Percentiles rank a stretch among this genome's conserved stretches.
Evolutionary conservation across 192 early-diverging fungal genomes (phyloP).

Genomic region (Podila epicladia): DNA sequence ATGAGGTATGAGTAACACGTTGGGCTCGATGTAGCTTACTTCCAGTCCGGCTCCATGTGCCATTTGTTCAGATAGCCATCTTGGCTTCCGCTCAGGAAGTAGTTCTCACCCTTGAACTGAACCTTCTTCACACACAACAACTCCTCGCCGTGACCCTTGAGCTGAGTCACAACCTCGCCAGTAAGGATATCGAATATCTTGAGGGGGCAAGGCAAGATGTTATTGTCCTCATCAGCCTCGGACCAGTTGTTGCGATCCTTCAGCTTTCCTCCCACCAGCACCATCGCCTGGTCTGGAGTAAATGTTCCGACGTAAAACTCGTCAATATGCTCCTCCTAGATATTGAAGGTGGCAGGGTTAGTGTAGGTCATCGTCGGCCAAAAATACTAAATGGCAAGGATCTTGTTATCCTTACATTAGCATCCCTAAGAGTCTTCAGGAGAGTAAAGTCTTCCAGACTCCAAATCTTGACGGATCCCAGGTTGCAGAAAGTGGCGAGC

Average conservation of each 20-base stretch:
- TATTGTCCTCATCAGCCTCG: conserved; percentile 91
- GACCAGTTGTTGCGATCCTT: conserved; percentile 92
- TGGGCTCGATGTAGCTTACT: conserved; percentile 48
- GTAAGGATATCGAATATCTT: conserved; percentile 89
- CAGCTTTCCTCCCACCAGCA: conserved; percentile 89
- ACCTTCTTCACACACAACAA: conserved; percentile 84
- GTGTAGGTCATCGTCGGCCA: background rate
- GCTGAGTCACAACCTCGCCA: conserved; percentile 80
- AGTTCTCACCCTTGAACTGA: conserved; percentile 81
- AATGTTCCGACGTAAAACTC: conserved; percentile 92
- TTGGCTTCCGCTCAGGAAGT: conserved; percentile 91
- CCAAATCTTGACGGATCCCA: conserved; percentile 83
- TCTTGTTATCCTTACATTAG: conserved; percentile 25
- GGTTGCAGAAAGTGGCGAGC: conserved; percentile 87
- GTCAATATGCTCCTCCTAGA: conserved; percentile 82
- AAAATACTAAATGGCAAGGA: background rate
- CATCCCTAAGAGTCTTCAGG: conserved; percentile 79
- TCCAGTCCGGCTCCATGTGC: conserved; percentile 87
- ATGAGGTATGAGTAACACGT: background rate
- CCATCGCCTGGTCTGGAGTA: conserved; percentile 65
- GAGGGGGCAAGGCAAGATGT: conserved; percentile 92
- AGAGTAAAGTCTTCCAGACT: conserved; percentile 78
- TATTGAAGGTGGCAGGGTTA: background rate
- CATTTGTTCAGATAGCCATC: conserved; percentile 95
- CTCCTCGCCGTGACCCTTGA: conserved; percentile 91